A percentile compares a stretch with the other conserved stretches of the same genome.
Evolutionary conservation across 1,284 basidiomycete genomes (phyloP).

Genomic region (Wallemia mellicola): DNA sequence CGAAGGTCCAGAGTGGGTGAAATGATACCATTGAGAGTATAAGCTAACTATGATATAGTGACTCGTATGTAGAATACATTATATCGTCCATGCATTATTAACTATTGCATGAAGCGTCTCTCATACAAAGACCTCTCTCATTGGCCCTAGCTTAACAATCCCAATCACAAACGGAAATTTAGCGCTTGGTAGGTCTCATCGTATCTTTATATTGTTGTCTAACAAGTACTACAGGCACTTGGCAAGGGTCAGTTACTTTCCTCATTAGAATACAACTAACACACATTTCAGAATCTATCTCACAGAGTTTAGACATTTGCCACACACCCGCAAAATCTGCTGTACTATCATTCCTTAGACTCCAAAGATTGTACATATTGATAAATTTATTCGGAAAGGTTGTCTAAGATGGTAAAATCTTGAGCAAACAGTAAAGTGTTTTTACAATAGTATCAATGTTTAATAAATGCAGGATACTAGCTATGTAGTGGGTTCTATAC

Average conservation of each 20-base stretch:
- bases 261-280: background rate
- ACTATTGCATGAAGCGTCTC: too few species aligned
- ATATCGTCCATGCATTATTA: too few species aligned
- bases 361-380: background rate
- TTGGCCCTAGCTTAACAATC: constrained; percentile 50
- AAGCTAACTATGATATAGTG: too few species aligned
- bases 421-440: too few species aligned
- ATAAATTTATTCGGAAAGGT: background rate
- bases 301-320: constrained; percentile 38
- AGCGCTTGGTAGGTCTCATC: constrained; percentile 84
- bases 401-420: too few species aligned
- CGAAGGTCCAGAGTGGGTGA: constrained; percentile 54
- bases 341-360: constrained; percentile 29
- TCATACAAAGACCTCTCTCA: constrained; percentile 59
- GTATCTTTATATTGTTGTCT: constrained; percentile 13
- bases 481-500: too few species aligned
- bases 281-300: constrained; percentile 35
- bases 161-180: constrained; percentile 56
- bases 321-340: constrained; percentile 37
- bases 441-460: too few species aligned
- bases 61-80: too few species aligned
- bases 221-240: constrained; percentile 1
- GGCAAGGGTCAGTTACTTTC: constrained; percentile 1
- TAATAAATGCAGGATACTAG: too few species aligned
- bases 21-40: constrained; percentile 1